Conservation (phyloP, 441 rosid genomes). For the Mallotus repandus region DNA sequence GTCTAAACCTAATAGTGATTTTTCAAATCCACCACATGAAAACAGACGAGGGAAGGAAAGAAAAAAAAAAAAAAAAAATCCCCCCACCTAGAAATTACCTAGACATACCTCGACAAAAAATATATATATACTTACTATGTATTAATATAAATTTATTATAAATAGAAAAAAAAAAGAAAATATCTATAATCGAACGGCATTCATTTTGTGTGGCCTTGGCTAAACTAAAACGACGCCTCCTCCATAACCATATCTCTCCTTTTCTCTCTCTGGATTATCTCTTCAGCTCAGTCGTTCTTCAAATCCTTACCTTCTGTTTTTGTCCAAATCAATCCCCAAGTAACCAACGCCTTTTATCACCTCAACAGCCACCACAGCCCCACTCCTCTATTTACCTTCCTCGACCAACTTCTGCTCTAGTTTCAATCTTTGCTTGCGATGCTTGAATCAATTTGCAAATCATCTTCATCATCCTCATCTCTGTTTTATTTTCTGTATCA, state of each 20-base stretch:
- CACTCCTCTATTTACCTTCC: too few relatives aligned
- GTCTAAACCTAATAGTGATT: too few relatives aligned
- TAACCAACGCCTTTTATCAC: constrained; percentile 13
- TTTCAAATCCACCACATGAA: too few relatives aligned
- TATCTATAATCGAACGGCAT: constrained; percentile 46
- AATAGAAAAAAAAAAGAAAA: neutral
- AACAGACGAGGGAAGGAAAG: too few relatives aligned
- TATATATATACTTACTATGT: too few relatives aligned
- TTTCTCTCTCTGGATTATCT: constrained; percentile 53
- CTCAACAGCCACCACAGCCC: neutral
- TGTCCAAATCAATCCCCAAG: constrained; percentile 8
- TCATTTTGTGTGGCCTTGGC: constrained; percentile 58
- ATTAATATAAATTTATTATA: too few relatives aligned
- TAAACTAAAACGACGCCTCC: constrained; percentile 22
- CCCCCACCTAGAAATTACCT: constrained; percentile 4
- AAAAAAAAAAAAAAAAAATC: too few relatives aligned
- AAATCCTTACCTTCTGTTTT: constrained; percentile 39
- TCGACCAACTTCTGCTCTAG: too few relatives aligned
- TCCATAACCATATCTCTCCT: constrained; percentile 35
- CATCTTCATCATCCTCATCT: too few relatives aligned
- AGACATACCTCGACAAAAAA: neutral
- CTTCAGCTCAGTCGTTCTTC: constrained; percentile 35
- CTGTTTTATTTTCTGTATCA: too few relatives aligned
- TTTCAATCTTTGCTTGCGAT: too few relatives aligned
- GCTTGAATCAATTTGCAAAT: too few relatives aligned